These are phyloP conservation scores for Penicillium verrucosum DNA, from an alignment of 2,329 filamentous ascomycete species.

Conservation along the genomic window DNA sequence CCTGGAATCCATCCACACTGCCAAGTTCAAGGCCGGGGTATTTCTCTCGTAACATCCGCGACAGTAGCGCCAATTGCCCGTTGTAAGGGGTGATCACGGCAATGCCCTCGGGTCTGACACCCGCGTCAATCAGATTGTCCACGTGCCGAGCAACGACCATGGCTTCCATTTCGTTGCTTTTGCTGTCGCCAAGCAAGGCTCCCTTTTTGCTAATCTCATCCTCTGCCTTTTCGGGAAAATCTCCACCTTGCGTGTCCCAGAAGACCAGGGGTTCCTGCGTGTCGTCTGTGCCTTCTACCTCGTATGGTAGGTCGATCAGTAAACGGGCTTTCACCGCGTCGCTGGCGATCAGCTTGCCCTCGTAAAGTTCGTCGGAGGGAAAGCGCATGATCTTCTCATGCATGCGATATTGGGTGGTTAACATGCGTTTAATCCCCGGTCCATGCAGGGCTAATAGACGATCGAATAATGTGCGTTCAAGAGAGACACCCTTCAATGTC, in stretches of 20 bases:
- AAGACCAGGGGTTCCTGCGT: slow-evolving; percentile 86
- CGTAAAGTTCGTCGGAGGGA: slow-evolving; percentile 85
- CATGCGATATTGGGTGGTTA: slow-evolving; percentile 98
- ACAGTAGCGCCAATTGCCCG: slow-evolving; percentile 79
- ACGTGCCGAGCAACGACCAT: slow-evolving; percentile 77
- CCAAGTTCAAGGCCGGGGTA: slow-evolving; percentile 90
- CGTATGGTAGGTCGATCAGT: slow-evolving; percentile 73
- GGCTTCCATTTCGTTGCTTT: slow-evolving; percentile 90
- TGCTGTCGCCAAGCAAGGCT: slow-evolving; percentile 66
- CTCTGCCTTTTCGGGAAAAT: slow-evolving; percentile 79
- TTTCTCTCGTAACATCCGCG: slow-evolving; percentile 70
- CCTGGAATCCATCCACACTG: slow-evolving; percentile 95
- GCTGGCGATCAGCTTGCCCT: slow-evolving; percentile 73
- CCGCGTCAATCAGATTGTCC: slow-evolving; percentile 68
- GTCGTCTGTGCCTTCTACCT: slow-evolving; percentile 76
- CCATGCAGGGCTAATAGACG: slow-evolving; percentile 80
- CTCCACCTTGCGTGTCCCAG: slow-evolving; percentile 92
- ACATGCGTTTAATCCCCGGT: slow-evolving; percentile 80
- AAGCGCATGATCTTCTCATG: slow-evolving; percentile 94
- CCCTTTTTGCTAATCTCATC: slow-evolving; percentile 58
- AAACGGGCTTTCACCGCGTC: slow-evolving; percentile 72
- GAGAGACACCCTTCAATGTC: slow-evolving; percentile 53
- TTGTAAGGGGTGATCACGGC: slow-evolving; percentile 96
- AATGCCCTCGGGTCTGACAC: slow-evolving; percentile 78
- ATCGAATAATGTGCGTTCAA: slow-evolving; percentile 93